phyloP scores from a whole-genome alignment of 1,284 basidiomycete genomes.

The Phellinidium pouzarii region DNA sequence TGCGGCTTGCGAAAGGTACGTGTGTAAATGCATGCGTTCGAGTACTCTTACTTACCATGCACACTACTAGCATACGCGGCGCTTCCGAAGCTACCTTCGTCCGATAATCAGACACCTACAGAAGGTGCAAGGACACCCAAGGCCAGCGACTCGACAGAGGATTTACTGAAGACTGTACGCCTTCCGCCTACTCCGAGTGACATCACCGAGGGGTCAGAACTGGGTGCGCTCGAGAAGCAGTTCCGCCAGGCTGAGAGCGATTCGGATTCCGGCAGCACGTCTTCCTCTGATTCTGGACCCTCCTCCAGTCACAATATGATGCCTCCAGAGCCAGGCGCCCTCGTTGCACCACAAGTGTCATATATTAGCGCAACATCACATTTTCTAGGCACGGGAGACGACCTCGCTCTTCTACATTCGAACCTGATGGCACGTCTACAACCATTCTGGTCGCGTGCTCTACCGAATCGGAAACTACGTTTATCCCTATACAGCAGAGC shows the following conservation, averaged over 20 bases:
- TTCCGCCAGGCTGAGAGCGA: constrained; percentile 29
- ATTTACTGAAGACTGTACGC: constrained; percentile 34
- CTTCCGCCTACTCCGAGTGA: constrained; percentile 57
- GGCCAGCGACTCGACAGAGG: constrained; percentile 42
- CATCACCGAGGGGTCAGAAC: constrained; percentile 52
- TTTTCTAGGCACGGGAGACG: constrained; percentile 21
- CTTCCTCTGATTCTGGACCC: constrained; percentile 13
- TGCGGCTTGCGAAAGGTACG: constrained; percentile 70
- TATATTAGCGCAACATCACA: constrained; percentile 9
- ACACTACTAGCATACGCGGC: constrained; percentile 49
- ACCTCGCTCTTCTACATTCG: constrained; percentile 51
- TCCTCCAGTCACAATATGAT: constrained; percentile 15
- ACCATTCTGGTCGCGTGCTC: constrained; percentile 70
- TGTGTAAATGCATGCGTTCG: neutral
- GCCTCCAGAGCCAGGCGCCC: constrained; percentile 21
- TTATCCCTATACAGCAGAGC: constrained; percentile 42
- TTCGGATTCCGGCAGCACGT: constrained; percentile 22
- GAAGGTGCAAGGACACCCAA: constrained; percentile 20
- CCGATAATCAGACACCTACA: constrained; percentile 14
- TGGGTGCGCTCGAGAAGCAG: constrained; percentile 42
- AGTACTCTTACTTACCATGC: constrained; percentile 8
- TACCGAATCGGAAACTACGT: constrained; percentile 52
- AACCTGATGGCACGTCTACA: constrained; percentile 71
- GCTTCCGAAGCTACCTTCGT: constrained; percentile 44
- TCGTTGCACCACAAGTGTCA: constrained; percentile 1